These are phyloP conservation scores for Deinandra increscens DNA, from an alignment of 129 eudicot genomes.

Conservation along the genomic window DNA sequence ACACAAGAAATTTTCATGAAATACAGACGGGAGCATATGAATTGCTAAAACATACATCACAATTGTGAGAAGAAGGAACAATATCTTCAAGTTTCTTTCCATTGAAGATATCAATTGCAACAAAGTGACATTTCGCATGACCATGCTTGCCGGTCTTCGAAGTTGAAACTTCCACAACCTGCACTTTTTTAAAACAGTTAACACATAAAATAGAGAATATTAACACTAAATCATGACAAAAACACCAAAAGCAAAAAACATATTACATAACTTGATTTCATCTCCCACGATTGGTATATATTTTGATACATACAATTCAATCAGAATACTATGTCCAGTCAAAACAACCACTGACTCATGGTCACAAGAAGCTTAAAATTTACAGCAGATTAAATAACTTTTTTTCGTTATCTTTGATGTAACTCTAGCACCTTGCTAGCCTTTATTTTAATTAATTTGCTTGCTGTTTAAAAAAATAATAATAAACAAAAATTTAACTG, in stretches of 20 bases:
- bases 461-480: too few relatives aligned
- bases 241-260: neutral
- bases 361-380: neutral
- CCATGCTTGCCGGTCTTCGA: conserved; percentile 83
- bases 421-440: too few relatives aligned
- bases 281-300: neutral
- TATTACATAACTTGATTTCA: neutral
- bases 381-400: neutral
- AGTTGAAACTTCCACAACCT: conserved; percentile 86
- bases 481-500: too few relatives aligned
- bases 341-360: neutral
- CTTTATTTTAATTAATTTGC: too few relatives aligned
- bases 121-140: conserved; percentile 81
- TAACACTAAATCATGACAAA: neutral
- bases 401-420: too few relatives aligned
- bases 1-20: neutral
- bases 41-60: conserved; percentile 49
- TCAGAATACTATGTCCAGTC: neutral
- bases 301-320: neutral
- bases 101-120: conserved; percentile 69
- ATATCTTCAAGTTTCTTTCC: conserved; percentile 78
- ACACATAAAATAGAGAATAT: neutral
- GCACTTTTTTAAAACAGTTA: neutral
- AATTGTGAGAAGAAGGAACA: conserved; percentile 79
- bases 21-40: neutral